A percentile compares a stretch with the other conserved stretches of the same genome.
Conservation (phyloP, 805 yeast species). For the Kodamaea laetipori region DNA sequence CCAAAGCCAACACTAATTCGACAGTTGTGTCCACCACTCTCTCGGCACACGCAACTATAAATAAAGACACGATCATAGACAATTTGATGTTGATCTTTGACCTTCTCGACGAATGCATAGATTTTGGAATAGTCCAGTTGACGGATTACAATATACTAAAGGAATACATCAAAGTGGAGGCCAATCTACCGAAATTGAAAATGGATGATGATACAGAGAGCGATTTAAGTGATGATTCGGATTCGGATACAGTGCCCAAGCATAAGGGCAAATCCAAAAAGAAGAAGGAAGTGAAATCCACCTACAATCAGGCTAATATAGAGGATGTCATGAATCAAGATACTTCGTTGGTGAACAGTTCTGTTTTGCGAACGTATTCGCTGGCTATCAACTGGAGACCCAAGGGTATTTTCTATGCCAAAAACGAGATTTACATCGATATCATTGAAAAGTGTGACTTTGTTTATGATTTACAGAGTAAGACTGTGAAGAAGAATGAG, state of each 20-base stretch:
- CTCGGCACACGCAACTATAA: slow-evolving; percentile 31
- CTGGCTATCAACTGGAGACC: slow-evolving; percentile 53
- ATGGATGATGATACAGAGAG: slow-evolving; percentile 15
- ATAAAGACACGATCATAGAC: slow-evolving; percentile 65
- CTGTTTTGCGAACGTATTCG: slow-evolving; percentile 75
- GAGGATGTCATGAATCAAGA: slow-evolving; percentile 32
- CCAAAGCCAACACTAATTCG: slow-evolving; percentile 4
- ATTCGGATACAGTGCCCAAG: slow-evolving; percentile 11
- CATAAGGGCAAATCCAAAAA: slow-evolving; percentile 16
- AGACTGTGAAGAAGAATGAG: slow-evolving; percentile 32
- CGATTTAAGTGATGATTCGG: slow-evolving; percentile 14
- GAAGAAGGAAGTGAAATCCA: slow-evolving; percentile 31
- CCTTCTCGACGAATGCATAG: slow-evolving; percentile 86
- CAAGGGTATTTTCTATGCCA: slow-evolving; percentile 46
- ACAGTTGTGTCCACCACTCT: background rate
- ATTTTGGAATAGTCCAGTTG: slow-evolving; percentile 82
- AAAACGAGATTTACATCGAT: slow-evolving; percentile 47
- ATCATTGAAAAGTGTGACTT: slow-evolving; percentile 43
- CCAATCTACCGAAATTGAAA: slow-evolving; percentile 25
- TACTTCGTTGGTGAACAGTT: slow-evolving; percentile 51
- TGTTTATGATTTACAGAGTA: slow-evolving; percentile 33
- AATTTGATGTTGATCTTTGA: slow-evolving; percentile 77
- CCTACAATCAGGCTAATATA: slow-evolving; percentile 40
- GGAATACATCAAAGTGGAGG: slow-evolving; percentile 71
- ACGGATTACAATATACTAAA: slow-evolving; percentile 77